phyloP scores from a whole-genome alignment of 2,329 filamentous ascomycete species.

The Xylogone sp. region DNA sequence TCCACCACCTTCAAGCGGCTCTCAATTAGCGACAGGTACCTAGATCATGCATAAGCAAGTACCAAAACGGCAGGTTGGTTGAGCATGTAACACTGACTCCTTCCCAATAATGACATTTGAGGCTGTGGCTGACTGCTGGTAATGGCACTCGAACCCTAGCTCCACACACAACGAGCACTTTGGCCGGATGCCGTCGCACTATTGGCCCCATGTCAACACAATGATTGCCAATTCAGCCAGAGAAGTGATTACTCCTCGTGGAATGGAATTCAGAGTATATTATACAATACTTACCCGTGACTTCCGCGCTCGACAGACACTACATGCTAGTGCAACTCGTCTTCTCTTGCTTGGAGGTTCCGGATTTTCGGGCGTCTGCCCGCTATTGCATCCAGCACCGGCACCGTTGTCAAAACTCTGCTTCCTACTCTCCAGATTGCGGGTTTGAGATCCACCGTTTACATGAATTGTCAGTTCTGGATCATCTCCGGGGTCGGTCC shows the following conservation, averaged over 20 bases:
- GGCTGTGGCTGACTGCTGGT: slow-evolving; percentile 31
- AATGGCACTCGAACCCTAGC: slow-evolving; percentile 39
- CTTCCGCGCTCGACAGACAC: not conserved
- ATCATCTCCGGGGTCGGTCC: not conserved
- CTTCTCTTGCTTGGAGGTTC: not conserved
- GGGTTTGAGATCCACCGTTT: not conserved
- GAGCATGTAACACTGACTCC: slow-evolving; percentile 20
- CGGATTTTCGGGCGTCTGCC: not conserved
- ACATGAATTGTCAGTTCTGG: not conserved
- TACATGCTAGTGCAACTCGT: not conserved
- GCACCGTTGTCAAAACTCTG: not conserved
- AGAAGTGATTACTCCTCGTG: no score
- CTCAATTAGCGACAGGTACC: slow-evolving; percentile 16
- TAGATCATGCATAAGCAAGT: not conserved
- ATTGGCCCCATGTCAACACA: not conserved
- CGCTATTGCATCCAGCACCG: not conserved
- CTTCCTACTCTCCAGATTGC: not conserved
- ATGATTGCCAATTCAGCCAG: no score
- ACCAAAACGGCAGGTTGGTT: not conserved
- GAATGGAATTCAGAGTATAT: not conserved
- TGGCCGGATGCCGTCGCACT: slow-evolving; percentile 40
- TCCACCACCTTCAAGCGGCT: slow-evolving; percentile 26
- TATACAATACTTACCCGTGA: not conserved
- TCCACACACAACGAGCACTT: slow-evolving; percentile 37
- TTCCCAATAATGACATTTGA: slow-evolving; percentile 37